Conservation (phyloP, 1,139 yeast species). For the Arxiozyma slooffiae region DNA sequence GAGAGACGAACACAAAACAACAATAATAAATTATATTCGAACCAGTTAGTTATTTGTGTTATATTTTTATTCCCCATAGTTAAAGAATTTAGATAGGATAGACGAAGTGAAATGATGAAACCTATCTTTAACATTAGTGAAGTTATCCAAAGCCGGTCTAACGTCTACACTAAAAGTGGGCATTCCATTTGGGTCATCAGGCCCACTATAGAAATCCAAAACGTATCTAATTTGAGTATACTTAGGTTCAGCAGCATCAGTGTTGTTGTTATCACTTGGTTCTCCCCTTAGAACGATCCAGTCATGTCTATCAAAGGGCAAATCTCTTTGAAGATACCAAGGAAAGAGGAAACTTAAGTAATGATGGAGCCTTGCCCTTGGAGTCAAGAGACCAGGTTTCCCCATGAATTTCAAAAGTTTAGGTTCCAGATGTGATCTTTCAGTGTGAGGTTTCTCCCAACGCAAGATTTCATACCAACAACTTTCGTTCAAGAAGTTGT, state of each 20-base stretch:
- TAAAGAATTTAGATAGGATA: slow-evolving; percentile 21
- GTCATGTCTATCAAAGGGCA: slow-evolving; percentile 97
- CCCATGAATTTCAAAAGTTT: slow-evolving; percentile 83
- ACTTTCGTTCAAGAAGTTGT: slow-evolving; percentile 91
- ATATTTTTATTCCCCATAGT: background rate
- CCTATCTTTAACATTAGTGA: slow-evolving; percentile 57
- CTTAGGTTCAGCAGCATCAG: slow-evolving; percentile 20
- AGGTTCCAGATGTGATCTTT: slow-evolving; percentile 49
- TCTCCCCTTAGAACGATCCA: slow-evolving; percentile 81
- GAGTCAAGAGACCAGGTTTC: slow-evolving; percentile 76
- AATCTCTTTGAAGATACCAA: slow-evolving; percentile 55
- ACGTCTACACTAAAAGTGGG: slow-evolving; percentile 90
- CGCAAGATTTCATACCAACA: slow-evolving; percentile 92
- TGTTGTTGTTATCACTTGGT: slow-evolving; percentile 30
- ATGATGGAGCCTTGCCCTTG: slow-evolving; percentile 72
- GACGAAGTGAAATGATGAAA: slow-evolving; percentile 44
- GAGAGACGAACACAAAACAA: background rate
- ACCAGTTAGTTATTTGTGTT: too few species aligned
- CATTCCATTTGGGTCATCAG: slow-evolving; percentile 76
- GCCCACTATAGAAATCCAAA: slow-evolving; percentile 94
- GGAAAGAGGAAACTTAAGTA: slow-evolving; percentile 65
- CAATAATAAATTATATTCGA: too few species aligned
- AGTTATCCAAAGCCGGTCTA: slow-evolving; percentile 80
- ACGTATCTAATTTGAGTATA: slow-evolving; percentile 76
- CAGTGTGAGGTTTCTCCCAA: slow-evolving; percentile 70